A percentile compares a stretch with the other conserved stretches of the same genome.
Evolutionary conservation across 768 basidiomycete species (phyloP).

Genomic region (Ephemerocybe angulata): DNA sequence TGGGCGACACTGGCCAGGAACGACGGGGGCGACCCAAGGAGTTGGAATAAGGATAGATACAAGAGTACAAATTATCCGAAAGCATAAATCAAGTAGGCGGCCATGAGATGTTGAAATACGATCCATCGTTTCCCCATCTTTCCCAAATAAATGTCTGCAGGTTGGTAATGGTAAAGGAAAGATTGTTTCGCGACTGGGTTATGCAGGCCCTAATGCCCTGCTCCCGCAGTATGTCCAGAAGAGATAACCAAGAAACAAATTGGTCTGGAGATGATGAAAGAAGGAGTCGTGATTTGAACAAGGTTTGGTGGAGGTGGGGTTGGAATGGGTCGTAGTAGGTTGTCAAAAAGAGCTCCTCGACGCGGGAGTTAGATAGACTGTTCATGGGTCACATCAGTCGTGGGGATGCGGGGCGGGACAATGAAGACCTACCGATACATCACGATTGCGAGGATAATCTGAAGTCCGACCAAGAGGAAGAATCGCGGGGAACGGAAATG

Average conservation of each 20-base stretch:
- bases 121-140: constrained; percentile 9
- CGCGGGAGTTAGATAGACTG: constrained; percentile 46
- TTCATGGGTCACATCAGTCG: constrained; percentile 10
- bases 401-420: not conserved
- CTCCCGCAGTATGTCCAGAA: constrained; percentile 14
- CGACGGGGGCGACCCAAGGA: not conserved
- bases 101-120: not conserved
- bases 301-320: constrained; percentile 61
- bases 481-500: constrained; percentile 16
- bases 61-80: not conserved
- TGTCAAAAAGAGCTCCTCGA: constrained; percentile 60
- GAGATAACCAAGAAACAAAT: constrained; percentile 30
- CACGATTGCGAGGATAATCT: constrained; percentile 42
- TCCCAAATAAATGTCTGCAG: constrained; percentile 7
- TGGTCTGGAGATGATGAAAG: constrained; percentile 8
- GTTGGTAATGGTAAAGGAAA: constrained; percentile 19
- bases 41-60: constrained; percentile 4
- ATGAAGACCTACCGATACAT: constrained; percentile 54
- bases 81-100: constrained; percentile 6
- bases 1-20: not conserved
- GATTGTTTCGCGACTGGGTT: constrained; percentile 23
- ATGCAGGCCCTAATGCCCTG: constrained; percentile 3
- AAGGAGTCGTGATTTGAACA: constrained; percentile 9
- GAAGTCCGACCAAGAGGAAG: constrained; percentile 28
- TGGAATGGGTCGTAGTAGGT: constrained; percentile 79